A percentile compares a stretch with the other conserved stretches of the same genome.
Conservation (phyloP, 2,329 filamentous ascomycete genomes). For the Talaromyces sp. region DNA sequence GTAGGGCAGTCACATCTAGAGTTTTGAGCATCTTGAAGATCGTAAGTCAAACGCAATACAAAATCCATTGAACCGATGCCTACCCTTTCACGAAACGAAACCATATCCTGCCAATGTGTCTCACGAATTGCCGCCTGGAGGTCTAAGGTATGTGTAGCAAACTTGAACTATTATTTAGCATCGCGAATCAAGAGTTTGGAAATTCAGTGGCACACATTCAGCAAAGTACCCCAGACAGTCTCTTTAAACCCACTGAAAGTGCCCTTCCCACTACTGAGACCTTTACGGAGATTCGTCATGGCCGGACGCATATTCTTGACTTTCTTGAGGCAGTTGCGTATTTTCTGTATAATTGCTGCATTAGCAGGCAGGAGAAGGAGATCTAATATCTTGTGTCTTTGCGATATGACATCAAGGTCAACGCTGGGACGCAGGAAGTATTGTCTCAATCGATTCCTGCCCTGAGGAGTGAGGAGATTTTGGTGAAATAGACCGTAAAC, state of each 20-base stretch:
- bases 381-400: conserved; percentile 67
- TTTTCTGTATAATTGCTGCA: conserved; percentile 49
- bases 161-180: conserved; percentile 44
- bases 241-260: conserved; percentile 57
- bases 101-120: conserved; percentile 51
- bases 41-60: background rate
- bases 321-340: conserved; percentile 62
- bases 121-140: conserved; percentile 63
- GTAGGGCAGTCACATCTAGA: conserved; percentile 59
- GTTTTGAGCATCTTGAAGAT: conserved; percentile 53
- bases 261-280: conserved; percentile 57
- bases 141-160: conserved; percentile 67
- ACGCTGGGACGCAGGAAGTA: conserved; percentile 76
- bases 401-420: conserved; percentile 63
- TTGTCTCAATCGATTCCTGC: conserved; percentile 69
- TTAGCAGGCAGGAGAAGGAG: conserved; percentile 69
- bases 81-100: conserved; percentile 57
- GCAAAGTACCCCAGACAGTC: conserved; percentile 70
- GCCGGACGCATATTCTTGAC: conserved; percentile 72
- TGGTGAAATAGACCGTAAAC: conserved; percentile 78
- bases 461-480: conserved; percentile 74
- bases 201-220: conserved; percentile 40
- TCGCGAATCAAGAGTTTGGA: background rate
- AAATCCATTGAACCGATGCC: conserved; percentile 5
- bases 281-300: conserved; percentile 71